Conservation (phyloP, 495 filamentous ascomycete species). For the Lentithecium fluviatile region DNA sequence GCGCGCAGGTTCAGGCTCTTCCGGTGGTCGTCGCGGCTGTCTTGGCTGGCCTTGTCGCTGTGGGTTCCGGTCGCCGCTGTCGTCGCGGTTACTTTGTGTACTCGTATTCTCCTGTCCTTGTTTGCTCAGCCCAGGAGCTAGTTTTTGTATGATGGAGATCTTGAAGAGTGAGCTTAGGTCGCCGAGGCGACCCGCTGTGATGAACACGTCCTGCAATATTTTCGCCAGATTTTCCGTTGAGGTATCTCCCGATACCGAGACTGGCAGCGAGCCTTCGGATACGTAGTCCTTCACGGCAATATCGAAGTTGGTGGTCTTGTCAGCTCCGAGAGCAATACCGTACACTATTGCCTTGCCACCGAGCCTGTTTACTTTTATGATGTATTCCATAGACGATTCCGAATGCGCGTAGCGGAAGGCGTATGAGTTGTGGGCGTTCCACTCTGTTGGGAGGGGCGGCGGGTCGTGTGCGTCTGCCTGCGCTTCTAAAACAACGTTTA, state of each 20-base stretch:
- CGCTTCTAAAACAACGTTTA: constrained; percentile 45
- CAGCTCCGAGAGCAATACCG: constrained; percentile 74
- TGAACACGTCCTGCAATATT: constrained; percentile 68
- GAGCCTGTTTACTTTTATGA: constrained; percentile 78
- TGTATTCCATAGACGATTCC: constrained; percentile 83
- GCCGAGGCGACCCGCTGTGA: constrained; percentile 62
- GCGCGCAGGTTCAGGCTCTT: constrained; percentile 56
- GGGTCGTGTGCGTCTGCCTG: constrained; percentile 48
- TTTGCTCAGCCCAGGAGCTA: constrained; percentile 71
- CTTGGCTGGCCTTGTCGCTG: constrained; percentile 35
- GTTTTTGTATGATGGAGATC: constrained; percentile 73
- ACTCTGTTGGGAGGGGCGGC: constrained; percentile 66
- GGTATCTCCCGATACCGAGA: constrained; percentile 40
- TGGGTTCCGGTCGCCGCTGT: constrained; percentile 1
- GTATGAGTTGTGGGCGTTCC: constrained; percentile 70
- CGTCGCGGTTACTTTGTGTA: constrained; percentile 1
- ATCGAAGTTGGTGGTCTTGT: constrained; percentile 76
- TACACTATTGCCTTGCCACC: constrained; percentile 80
- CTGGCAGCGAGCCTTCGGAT: constrained; percentile 59
- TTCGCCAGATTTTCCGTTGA: constrained; percentile 36
- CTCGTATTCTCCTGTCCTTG: constrained; percentile 66
- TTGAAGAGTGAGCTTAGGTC: constrained; percentile 71
- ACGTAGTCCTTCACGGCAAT: constrained; percentile 74
- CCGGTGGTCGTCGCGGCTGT: constrained; percentile 50
- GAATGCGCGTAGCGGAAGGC: constrained; percentile 85